These are phyloP conservation scores for Malassezia furfur DNA, from an alignment of 1,284 basidiomycete species.

Conservation along the genomic window DNA sequence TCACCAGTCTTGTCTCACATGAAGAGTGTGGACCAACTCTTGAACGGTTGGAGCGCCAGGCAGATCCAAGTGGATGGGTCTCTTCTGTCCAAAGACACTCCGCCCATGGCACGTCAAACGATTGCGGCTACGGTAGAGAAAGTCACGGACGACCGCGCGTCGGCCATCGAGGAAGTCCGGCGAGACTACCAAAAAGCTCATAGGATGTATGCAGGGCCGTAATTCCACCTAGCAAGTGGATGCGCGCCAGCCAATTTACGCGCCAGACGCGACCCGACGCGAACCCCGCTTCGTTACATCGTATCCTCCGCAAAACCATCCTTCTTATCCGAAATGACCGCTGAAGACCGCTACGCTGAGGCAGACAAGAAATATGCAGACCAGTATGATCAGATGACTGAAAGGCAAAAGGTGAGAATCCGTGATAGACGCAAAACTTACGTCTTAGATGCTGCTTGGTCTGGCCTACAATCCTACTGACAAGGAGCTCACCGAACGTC, in stretches of 20 bases:
- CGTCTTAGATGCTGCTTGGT: slow-evolving; percentile 4
- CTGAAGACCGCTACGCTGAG: slow-evolving; percentile 9
- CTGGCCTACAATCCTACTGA: slow-evolving; percentile 9
- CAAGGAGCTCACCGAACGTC: not conserved
- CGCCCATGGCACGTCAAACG: too few relatives aligned
- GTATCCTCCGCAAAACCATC: too few relatives aligned
- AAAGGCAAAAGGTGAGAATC: slow-evolving; percentile 18
- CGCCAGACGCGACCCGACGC: not conserved
- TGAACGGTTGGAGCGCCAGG: not conserved
- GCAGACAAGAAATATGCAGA: slow-evolving; percentile 15
- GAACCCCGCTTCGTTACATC: not conserved
- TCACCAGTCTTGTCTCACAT: not conserved
- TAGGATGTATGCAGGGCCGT: not conserved
- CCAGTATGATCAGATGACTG: slow-evolving; percentile 1
- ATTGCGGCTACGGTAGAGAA: too few relatives aligned
- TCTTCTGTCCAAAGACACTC: too few relatives aligned
- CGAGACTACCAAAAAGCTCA: not conserved
- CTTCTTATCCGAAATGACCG: not conserved
- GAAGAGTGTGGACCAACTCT: not conserved
- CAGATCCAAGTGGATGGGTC: not conserved
- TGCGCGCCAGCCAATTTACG: not conserved
- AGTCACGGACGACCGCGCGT: not conserved
- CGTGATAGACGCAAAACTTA: not conserved
- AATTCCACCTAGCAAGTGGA: not conserved
- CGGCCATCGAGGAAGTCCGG: not conserved